Base-by-base conservation (phyloP, 2,329 filamentous ascomycete species). In the Cordyceps farinosa region DNA sequence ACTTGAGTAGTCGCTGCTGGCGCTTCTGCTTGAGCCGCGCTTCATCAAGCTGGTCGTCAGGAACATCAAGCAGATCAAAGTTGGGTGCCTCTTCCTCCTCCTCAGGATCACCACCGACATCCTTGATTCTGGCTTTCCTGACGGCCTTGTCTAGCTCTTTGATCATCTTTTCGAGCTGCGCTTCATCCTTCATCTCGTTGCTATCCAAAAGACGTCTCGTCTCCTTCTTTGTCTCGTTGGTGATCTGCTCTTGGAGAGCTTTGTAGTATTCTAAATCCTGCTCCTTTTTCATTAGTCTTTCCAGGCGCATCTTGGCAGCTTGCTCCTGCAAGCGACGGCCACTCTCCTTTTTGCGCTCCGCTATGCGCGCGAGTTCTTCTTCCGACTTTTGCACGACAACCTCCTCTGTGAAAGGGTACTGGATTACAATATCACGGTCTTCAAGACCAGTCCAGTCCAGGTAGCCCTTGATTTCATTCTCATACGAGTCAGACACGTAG, bases 281-380 rank as follows among this genome's bases (percentile, higher is more conserved):
- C 77, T 99, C 95, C 76, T 99, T 99, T 72, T 91, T 90, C 74
- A 98, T 91, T 53, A 99, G 81, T 70, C 96, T 96, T 67, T 99
- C 95, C 0, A 99, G 80, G 8, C 95, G 89, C 92, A 97, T 97
- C 76, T 97, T 98, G 10, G 94, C 94, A 0, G 95, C 95, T 76
- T 99, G 95, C 70, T 97, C 92, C 75, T 99, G 95, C 32, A 99
- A 74, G 52, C 96, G 84, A 67, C 95, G 84, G 0, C 95, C 95
- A 69, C 92, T 95, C 76, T 99, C 95, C 74, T 96, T 96, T 72
- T 96, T 92, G 73, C 94, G 90, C 79, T 99, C 95, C 11, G 94
- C 92, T 67, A 96, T 91, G 47, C 87, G 84, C 2, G 91, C 92
- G 17, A 99, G 83, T 74, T 99, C 95, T 74, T 98, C 95, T 72